These are phyloP conservation scores for Euclidium syriacum DNA, from an alignment of 345 rosid genomes.

Conservation along the genomic window DNA sequence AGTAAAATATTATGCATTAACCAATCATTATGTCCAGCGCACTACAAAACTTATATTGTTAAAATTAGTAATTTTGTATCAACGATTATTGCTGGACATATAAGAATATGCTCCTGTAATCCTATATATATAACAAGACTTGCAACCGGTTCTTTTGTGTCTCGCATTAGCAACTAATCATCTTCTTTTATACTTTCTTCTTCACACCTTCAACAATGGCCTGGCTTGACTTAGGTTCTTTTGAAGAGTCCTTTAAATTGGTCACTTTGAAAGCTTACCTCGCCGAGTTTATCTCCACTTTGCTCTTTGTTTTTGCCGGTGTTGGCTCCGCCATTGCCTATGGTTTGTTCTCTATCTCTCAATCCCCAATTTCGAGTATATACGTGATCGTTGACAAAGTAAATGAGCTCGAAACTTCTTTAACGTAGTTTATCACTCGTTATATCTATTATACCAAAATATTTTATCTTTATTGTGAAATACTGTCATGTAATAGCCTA, in stretches of 20 bases:
- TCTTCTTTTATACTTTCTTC: not conserved
- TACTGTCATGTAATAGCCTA: not conserved
- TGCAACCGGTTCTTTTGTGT: not conserved
- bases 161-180: not conserved
- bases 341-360: conserved; percentile 36
- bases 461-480: too few species aligned
- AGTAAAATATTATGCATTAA: not conserved
- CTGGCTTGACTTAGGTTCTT: conserved; percentile 62
- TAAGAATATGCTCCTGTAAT: conserved; percentile 9
- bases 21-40: conserved; percentile 19
- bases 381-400: not conserved
- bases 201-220: conserved; percentile 23
- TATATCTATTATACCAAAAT: too few species aligned
- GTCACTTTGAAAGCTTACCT: conserved; percentile 66
- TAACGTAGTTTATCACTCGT: not conserved
- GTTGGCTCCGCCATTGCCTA: conserved; percentile 89
- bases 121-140: conserved; percentile 11
- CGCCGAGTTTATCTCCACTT: conserved; percentile 93
- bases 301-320: conserved; percentile 85
- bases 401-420: not conserved
- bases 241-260: conserved; percentile 61
- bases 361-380: not conserved
- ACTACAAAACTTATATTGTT: not conserved
- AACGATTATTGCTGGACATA: not conserved
- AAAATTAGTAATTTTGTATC: not conserved